Conservation (phyloP, 306 rosid genomes). For the Senna tora region DNA sequence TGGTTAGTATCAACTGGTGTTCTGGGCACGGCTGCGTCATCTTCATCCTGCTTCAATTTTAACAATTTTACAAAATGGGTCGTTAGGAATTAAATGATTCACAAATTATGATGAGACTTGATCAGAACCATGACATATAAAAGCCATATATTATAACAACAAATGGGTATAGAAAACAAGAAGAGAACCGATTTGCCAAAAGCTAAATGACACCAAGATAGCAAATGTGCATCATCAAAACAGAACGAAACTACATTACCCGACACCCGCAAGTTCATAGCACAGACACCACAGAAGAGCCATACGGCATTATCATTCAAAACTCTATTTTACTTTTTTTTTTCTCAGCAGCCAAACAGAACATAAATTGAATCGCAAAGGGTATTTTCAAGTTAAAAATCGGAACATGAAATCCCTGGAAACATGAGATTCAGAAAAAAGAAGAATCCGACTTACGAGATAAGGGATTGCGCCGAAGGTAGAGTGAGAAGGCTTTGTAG, state of each 20-base stretch:
- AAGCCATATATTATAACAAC: neutral
- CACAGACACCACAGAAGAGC: neutral
- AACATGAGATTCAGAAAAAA: neutral
- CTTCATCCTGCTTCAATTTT: conserved; percentile 23
- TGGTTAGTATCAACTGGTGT: neutral
- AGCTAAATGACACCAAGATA: neutral
- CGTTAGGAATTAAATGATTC: neutral
- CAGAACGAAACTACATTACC: neutral
- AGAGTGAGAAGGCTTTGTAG: neutral
- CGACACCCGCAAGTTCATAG: neutral
- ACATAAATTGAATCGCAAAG: neutral
- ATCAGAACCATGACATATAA: neutral
- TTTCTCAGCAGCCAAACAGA: conserved; percentile 5
- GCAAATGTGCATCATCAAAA: neutral
- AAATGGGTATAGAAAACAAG: neutral
- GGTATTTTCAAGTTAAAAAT: neutral
- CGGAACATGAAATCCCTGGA: neutral
- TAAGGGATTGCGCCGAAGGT: neutral
- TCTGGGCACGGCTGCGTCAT: neutral
- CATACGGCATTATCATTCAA: neutral
- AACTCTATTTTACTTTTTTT: neutral
- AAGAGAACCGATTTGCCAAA: neutral
- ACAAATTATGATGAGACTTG: neutral
- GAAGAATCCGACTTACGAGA: neutral
- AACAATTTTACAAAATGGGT: neutral